These are phyloP conservation scores for Carex parvula DNA, from an alignment of 176 grass and related monocot genomes.

Conservation along the genomic window DNA sequence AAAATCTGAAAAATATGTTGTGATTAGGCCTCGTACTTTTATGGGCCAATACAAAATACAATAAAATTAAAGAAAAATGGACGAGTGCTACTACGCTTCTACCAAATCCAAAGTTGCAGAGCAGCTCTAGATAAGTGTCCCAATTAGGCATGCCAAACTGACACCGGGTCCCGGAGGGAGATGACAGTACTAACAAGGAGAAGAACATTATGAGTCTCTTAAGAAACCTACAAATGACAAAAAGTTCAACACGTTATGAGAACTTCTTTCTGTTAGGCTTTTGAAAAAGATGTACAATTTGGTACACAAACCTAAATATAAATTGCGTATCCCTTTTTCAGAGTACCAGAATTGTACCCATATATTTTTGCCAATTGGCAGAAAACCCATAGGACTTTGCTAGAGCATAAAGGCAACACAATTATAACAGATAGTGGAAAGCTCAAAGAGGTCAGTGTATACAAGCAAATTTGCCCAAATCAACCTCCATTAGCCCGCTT, in stretches of 20 bases:
- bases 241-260: neutral
- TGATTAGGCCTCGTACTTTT: constrained; percentile 24
- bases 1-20: constrained; percentile 17
- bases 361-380: neutral
- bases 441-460: neutral
- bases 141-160: constrained; percentile 21
- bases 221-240: constrained; percentile 23
- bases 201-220: neutral
- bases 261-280: neutral
- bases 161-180: neutral
- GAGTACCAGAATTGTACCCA: neutral
- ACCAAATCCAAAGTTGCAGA: constrained; percentile 23
- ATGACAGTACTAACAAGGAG: neutral
- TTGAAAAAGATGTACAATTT: neutral
- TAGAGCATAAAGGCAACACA: neutral
- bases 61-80: constrained; percentile 14
- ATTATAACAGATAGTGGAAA: neutral
- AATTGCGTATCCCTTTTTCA: neutral
- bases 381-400: neutral
- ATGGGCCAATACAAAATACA: constrained; percentile 27
- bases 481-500: neutral
- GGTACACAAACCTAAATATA: neutral
- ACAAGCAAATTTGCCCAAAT: neutral
- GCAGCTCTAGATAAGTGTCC: constrained; percentile 11
- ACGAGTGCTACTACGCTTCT: neutral